Conservation (phyloP, 2,329 filamentous ascomycete genomes). For the Graphiopsis chlorocephala region DNA sequence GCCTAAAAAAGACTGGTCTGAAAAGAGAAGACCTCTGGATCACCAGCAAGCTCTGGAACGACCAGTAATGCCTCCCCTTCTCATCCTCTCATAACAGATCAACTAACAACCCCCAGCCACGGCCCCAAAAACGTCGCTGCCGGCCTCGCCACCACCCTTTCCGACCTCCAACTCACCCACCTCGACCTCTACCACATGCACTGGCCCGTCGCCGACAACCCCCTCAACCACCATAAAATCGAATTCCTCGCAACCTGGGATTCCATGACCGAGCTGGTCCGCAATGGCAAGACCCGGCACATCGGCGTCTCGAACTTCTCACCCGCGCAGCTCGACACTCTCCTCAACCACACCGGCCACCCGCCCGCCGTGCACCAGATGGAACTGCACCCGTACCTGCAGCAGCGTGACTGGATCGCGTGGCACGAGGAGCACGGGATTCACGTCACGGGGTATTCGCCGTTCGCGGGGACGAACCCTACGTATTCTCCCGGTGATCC, state of each 20-base stretch:
- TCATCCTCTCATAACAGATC: not conserved
- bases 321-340: slow-evolving; percentile 48
- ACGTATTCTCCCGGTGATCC: slow-evolving; percentile 38
- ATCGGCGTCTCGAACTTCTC: slow-evolving; percentile 79
- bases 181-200: slow-evolving; percentile 49
- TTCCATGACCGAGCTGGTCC: slow-evolving; percentile 60
- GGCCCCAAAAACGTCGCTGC: slow-evolving; percentile 29
- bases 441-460: slow-evolving; percentile 53
- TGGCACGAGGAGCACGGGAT: slow-evolving; percentile 52
- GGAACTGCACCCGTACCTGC: slow-evolving; percentile 71
- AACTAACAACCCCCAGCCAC: slow-evolving; percentile 25
- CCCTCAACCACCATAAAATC: slow-evolving; percentile 21
- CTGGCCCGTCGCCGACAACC: slow-evolving; percentile 37
- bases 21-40: slow-evolving; percentile 39
- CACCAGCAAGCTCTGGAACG: slow-evolving; percentile 41
- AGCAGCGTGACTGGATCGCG: slow-evolving; percentile 52
- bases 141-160: slow-evolving; percentile 39
- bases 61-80: slow-evolving; percentile 24
- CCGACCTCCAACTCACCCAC: slow-evolving; percentile 40
- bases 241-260: slow-evolving; percentile 57
- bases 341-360: slow-evolving; percentile 55
- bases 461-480: slow-evolving; percentile 48
- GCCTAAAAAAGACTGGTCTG: slow-evolving; percentile 33
- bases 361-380: slow-evolving; percentile 15
- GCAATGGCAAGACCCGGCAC: slow-evolving; percentile 61